Conservation (phyloP, 108 stramenopile species). For the Pseudonitzschia pungens region DNA sequence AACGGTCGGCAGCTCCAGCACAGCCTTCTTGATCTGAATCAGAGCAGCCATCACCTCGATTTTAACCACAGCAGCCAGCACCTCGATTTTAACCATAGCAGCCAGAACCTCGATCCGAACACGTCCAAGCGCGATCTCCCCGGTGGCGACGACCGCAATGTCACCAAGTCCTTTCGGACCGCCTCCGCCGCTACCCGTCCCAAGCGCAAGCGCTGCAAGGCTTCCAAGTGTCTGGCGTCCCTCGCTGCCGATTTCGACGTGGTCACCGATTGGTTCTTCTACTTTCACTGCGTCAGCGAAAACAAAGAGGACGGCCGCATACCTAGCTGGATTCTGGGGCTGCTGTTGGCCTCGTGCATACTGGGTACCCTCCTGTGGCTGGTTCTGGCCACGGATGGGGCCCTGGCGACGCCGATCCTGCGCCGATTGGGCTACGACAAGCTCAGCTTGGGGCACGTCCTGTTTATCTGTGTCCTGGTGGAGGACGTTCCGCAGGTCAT, state of each 20-base stretch:
- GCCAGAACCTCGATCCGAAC: too few relatives aligned
- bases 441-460: constrained; percentile 35
- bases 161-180: neutral
- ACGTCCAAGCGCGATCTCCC: too few relatives aligned
- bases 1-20: too few relatives aligned
- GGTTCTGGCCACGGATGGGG: constrained; percentile 40
- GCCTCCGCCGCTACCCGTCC: constrained; percentile 7
- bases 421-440: constrained; percentile 21
- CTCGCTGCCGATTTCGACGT: constrained; percentile 42
- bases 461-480: constrained; percentile 31
- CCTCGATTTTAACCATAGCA: too few relatives aligned
- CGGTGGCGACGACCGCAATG: too few relatives aligned
- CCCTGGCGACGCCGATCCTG: constrained; percentile 28
- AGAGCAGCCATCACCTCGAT: too few relatives aligned
- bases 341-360: constrained; percentile 20
- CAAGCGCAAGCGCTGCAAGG: constrained; percentile 28
- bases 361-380: constrained; percentile 34
- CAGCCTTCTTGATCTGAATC: too few relatives aligned
- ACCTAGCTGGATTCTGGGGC: constrained; percentile 8
- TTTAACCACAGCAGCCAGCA: too few relatives aligned
- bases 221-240: constrained; percentile 25
- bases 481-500: constrained; percentile 46
- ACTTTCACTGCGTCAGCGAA: constrained; percentile 5
- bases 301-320: constrained; percentile 21
- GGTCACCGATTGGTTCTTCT: constrained; percentile 37